Evolutionary conservation across 495 filamentous ascomycete genomes (phyloP).

Genomic region (Annulohypoxylon bovei): DNA sequence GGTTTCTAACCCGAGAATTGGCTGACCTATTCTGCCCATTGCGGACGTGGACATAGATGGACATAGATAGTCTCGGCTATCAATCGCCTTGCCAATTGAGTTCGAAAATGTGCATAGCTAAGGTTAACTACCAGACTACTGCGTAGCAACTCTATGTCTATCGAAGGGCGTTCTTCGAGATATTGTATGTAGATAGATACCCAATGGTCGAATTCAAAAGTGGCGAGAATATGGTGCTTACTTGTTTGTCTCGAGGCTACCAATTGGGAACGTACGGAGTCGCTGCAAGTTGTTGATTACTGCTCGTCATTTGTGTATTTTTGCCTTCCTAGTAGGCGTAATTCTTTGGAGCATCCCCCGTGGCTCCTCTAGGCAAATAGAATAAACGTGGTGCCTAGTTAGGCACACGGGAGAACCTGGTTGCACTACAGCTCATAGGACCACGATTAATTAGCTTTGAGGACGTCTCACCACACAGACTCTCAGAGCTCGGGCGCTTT

Average conservation of each 20-base stretch:
- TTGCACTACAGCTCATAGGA: conserved; percentile 17
- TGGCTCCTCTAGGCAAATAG: conserved; percentile 9
- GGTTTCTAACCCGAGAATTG: background rate
- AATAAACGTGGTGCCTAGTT: conserved; percentile 12
- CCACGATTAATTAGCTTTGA: conserved; percentile 16
- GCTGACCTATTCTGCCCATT: too few species aligned
- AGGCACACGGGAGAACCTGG: conserved; percentile 12
- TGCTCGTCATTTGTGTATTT: conserved; percentile 6
- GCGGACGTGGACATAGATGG: background rate
- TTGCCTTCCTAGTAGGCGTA: conserved; percentile 8
- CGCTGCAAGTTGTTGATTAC: background rate
- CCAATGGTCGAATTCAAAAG: background rate
- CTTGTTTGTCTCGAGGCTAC: conserved; percentile 5
- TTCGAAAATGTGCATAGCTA: conserved; percentile 5
- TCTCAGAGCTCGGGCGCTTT: conserved; percentile 35
- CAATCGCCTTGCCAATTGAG: conserved; percentile 12
- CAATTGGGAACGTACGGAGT: conserved; percentile 6
- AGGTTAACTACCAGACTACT: conserved; percentile 2
- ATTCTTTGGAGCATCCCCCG: background rate
- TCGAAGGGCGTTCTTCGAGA: background rate
- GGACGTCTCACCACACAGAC: conserved; percentile 25
- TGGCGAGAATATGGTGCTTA: conserved; percentile 2
- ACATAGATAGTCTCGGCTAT: background rate
- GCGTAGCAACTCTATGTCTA: background rate
- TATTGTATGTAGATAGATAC: background rate